Percentiles rank a stretch among this genome's conserved stretches.
Evolutionary conservation across 2,329 filamentous ascomycete species (phyloP).

Genomic region (Arthrobotrys megalospora): DNA sequence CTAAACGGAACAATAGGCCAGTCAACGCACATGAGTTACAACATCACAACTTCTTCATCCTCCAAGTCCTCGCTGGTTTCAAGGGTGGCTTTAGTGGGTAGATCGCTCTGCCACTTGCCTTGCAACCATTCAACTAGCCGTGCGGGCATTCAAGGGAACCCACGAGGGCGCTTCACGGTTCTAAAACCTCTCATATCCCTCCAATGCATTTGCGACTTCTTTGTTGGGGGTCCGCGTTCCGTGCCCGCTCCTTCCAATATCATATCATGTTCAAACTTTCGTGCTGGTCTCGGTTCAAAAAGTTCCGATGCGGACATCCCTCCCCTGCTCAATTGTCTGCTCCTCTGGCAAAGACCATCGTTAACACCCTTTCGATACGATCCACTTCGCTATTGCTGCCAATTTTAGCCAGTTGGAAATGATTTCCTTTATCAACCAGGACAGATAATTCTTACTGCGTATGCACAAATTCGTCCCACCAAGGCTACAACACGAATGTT

Average conservation of each 20-base stretch:
- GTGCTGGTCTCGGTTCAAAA: slow-evolving; percentile 56
- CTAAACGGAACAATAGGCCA: slow-evolving; percentile 47
- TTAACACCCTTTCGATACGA: slow-evolving; percentile 37
- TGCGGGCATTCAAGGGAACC: slow-evolving; percentile 22
- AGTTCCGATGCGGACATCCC: slow-evolving; percentile 45
- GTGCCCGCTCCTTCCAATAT: slow-evolving; percentile 54
- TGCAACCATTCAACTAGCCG: slow-evolving; percentile 23
- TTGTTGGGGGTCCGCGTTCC: slow-evolving; percentile 42
- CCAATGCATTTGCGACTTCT: slow-evolving; percentile 44
- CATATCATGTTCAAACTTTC: slow-evolving; percentile 45
- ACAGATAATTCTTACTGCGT: neutral
- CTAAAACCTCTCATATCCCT: slow-evolving; percentile 47
- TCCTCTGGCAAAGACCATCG: slow-evolving; percentile 7
- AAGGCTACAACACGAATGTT: too few species aligned
- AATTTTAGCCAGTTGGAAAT: slow-evolving; percentile 44
- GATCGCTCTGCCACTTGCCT: slow-evolving; percentile 32
- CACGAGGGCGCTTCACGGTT: slow-evolving; percentile 40
- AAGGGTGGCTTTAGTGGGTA: slow-evolving; percentile 23
- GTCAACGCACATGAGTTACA: slow-evolving; percentile 9
- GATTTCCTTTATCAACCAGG: slow-evolving; percentile 25
- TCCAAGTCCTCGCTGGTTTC: slow-evolving; percentile 31
- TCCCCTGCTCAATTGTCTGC: slow-evolving; percentile 23
- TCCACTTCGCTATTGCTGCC: slow-evolving; percentile 40
- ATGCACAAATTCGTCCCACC: too few species aligned
- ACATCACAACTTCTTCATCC: slow-evolving; percentile 15